Base-by-base conservation (phyloP, 441 rosid species). In the Erysimum cheiri region DNA sequence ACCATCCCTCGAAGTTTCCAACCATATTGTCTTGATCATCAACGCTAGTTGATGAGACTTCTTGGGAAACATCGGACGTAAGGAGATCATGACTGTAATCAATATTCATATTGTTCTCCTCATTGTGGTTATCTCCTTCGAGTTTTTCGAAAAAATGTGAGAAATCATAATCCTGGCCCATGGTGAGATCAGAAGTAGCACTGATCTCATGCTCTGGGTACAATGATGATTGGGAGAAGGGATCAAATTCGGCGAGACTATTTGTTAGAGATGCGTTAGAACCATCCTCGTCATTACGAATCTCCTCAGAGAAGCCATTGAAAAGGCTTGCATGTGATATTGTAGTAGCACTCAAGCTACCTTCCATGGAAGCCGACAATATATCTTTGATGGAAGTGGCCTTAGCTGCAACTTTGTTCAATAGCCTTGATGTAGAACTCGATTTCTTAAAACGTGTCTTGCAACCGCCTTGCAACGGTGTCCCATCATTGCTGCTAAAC, bases 351-450 rank as follows among this genome's bases (percentile, higher is more conserved):
- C 2, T 75, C 31, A 69, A 48, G 66, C 33, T 75, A 75, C 74
- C 78, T 75, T 61, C 66, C 70, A 75, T 47, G 55, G 71, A 75
- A 40, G 76, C 59, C 2, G 72, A 59, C 76, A 77, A 39, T 3
- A 60, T 54, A 2, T 53, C 76, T 67, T 71, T 60, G 37, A 77
- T 60, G 35, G 72, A 65, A 47, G 61, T 77, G 49, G 73, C 76
- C 40, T 71, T 77, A 33, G 76, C 57, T 4, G 80, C 80, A 54
- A 77, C 64, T 66, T 67, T 77, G 73, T 77, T 77, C 61, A 77
- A 28, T 29, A 77, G 53, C 65, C 77, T 47, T 46, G 80, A 77
- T n/a, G 77, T 77, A 14, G 73, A 77, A 71, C 49, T 71, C 2
- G 65, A 65, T 47, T 56, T 59, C 8, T 57, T 53, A 8, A 53